Conservation (phyloP, 2,329 filamentous ascomycete genomes). For the Coleophoma crateriformis region DNA sequence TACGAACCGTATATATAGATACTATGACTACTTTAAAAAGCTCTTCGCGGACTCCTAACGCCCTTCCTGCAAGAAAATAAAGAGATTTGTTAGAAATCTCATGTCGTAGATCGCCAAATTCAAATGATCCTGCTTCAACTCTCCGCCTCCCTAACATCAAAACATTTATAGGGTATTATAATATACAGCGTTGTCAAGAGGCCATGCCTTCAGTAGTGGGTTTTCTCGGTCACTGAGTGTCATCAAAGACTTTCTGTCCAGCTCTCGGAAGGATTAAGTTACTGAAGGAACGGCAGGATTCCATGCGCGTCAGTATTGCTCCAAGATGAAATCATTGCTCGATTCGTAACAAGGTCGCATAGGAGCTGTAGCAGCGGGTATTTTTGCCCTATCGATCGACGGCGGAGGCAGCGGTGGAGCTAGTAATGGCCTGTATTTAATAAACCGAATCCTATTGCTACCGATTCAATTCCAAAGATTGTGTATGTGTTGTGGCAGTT, state of each 20-base stretch:
- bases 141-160: constrained; percentile 26
- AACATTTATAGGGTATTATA: constrained; percentile 25
- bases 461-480: constrained; percentile 80
- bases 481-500: constrained; percentile 63
- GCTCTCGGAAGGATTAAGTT: constrained; percentile 3
- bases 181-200: constrained; percentile 19
- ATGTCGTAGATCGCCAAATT: constrained; percentile 42
- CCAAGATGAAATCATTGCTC: constrained; percentile 90
- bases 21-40: not conserved
- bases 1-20: not conserved
- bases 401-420: constrained; percentile 37
- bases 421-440: constrained; percentile 56
- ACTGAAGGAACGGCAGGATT: constrained; percentile 2
- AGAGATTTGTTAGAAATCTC: constrained; percentile 17
- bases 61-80: constrained; percentile 17
- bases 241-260: constrained; percentile 11
- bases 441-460: constrained; percentile 91
- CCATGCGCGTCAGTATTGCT: constrained; percentile 68
- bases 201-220: constrained; percentile 1
- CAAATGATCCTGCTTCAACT: constrained; percentile 38
- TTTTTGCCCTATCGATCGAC: constrained; percentile 56
- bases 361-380: constrained; percentile 72
- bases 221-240: constrained; percentile 6
- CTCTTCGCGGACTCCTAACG: constrained; percentile 19
- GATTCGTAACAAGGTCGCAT: constrained; percentile 69